phyloP scores from a whole-genome alignment of 495 filamentous ascomycete species.

The Oidiodendron maius region DNA sequence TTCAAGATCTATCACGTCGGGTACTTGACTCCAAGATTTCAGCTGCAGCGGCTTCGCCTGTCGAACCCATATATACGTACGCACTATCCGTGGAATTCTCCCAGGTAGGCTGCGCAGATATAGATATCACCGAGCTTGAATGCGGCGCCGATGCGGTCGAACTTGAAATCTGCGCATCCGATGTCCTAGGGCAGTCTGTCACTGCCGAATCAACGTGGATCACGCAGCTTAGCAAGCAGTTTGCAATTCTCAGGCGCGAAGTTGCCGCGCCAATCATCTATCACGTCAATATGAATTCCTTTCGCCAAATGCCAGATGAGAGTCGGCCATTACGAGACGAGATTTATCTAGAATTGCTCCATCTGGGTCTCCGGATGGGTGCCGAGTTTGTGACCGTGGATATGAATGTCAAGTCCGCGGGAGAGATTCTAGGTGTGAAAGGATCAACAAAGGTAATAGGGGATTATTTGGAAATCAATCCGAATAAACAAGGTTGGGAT shows the following conservation, averaged over 20 bases:
- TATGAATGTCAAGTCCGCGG: conserved; percentile 46
- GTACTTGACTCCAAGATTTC: conserved; percentile 59
- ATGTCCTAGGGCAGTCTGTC: conserved; percentile 32
- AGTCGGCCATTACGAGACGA: conserved; percentile 30
- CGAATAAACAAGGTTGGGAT: conserved; percentile 59
- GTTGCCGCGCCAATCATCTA: conserved; percentile 61
- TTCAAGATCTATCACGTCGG: conserved; percentile 44
- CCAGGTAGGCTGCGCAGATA: conserved; percentile 37
- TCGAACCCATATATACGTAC: conserved; percentile 57
- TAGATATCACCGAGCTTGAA: conserved; percentile 58
- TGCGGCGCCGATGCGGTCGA: conserved; percentile 65
- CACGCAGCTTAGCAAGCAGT: conserved; percentile 4
- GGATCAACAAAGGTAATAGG: conserved; percentile 68
- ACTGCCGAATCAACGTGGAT: conserved; percentile 31
- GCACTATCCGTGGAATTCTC: conserved; percentile 56
- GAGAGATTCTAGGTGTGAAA: conserved; percentile 45
- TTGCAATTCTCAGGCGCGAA: conserved; percentile 31
- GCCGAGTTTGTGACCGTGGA: conserved; percentile 68
- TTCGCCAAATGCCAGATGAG: conserved; percentile 24
- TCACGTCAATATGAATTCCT: conserved; percentile 49
- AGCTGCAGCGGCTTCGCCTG: conserved; percentile 54
- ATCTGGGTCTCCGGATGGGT: conserved; percentile 61
- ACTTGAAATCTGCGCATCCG: conserved; percentile 57
- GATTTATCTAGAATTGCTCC: conserved; percentile 52
- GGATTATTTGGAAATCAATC: conserved; percentile 41